phyloP scores from a whole-genome alignment of 78 protist species.

The Dictyostelium citrinum region DNA sequence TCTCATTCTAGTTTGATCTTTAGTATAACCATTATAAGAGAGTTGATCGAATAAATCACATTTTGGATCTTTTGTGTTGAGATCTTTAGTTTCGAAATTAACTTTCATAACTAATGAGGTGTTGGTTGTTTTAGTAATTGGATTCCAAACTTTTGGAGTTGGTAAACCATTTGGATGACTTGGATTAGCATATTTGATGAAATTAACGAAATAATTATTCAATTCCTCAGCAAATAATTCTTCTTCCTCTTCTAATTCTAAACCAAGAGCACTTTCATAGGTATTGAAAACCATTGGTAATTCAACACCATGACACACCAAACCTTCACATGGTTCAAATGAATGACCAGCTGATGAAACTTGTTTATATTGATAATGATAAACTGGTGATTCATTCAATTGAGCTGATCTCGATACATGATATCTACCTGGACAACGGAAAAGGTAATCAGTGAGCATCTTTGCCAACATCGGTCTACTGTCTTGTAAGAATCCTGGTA shows the following conservation, averaged over 20 bases:
- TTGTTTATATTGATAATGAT: conserved; percentile 25
- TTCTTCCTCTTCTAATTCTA: not conserved
- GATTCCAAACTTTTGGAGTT: conserved; percentile 8
- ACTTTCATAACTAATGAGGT: not conserved
- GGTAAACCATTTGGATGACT: not conserved
- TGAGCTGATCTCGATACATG: not conserved
- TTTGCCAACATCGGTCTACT: not conserved
- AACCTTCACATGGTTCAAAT: conserved; percentile 57
- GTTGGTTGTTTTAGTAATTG: not conserved
- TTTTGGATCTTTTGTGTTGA: not conserved
- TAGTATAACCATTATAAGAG: not conserved
- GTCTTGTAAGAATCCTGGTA: not conserved
- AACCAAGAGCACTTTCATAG: not conserved
- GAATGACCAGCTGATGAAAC: not conserved
- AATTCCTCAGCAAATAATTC: not conserved
- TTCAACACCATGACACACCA: conserved; percentile 66
- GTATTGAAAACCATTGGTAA: conserved; percentile 33
- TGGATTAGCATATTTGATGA: conserved; percentile 16
- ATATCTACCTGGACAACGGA: conserved; percentile 28
- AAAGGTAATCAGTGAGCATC: conserved; percentile 12
- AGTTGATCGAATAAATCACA: not conserved
- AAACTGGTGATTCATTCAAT: not conserved
- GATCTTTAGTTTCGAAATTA: not conserved
- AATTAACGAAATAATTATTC: conserved; percentile 38
- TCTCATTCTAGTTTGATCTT: not conserved